Base-by-base conservation (phyloP, 345 rosid species). In the Theobroma cacao region DNA sequence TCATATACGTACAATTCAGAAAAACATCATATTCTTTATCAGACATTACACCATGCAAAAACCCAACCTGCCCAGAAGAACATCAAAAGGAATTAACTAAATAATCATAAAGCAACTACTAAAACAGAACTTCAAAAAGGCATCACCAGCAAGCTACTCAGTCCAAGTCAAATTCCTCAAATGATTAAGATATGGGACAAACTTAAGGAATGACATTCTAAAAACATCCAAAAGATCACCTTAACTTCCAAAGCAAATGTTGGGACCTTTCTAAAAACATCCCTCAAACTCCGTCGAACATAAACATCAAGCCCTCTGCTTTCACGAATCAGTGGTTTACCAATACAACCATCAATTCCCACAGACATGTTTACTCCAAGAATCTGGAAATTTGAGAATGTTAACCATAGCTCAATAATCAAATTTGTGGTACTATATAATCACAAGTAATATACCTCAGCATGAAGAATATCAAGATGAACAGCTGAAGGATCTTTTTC, bases 401-500 rank as follows among this genome's bases (percentile, higher is more conserved):
- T 75, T 20, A 82, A 80, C 58, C 17, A 60, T 38, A 55, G 78
- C 64, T 70, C 28, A 62, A 45, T 76, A 75, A 36, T 62, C 36
- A 61, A 75, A 80, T 17, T 55, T 30, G 64, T 28, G 18, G 50
- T 75, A 70, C 63, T 26, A 48, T 64, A 30, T 7, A 81, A 71
- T 56, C 38, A 76, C 66, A 82, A 56, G 47, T 53, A 55, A 48
- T 82, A 91, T 83, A 96, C 99, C 98, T 96, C 89, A 36, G 97
- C 97, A 84, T 91, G 97, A 88, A 96, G 93, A 89, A 91, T 87
- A 86, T 94, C 98, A 77, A 96, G 87, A 83, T 81, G 99, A 75
- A 96, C 98, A 78, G 99, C 98, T 79, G 90, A 91, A 64, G 94
- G 94, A 89, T 94, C 99, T 79, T 88, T 86, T 81, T 92, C 94